Conservation (phyloP, 768 basidiomycete species). For the Leccinum boreale region DNA sequence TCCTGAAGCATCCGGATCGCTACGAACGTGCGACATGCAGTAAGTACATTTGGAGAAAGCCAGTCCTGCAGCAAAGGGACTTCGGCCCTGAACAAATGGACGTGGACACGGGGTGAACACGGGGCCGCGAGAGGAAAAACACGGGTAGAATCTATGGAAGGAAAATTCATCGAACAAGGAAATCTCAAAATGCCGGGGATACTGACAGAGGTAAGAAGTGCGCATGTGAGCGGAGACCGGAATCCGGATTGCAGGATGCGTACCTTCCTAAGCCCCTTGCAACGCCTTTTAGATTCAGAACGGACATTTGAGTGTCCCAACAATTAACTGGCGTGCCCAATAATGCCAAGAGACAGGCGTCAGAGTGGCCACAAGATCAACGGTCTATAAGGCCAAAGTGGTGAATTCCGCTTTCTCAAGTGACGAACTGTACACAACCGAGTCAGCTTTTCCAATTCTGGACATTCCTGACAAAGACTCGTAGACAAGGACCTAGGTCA, state of each 20-base stretch:
- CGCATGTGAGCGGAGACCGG: not conserved
- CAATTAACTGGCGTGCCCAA: not conserved
- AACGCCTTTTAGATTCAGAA: not conserved
- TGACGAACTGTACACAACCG: not conserved
- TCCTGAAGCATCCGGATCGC: not conserved
- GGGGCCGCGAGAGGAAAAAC: not conserved
- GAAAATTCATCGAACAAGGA: not conserved
- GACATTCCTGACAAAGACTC: not conserved
- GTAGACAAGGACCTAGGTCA: slow-evolving; percentile 25
- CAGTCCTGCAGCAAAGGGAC: not conserved
- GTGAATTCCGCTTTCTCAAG: slow-evolving; percentile 2
- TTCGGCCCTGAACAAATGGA: not conserved
- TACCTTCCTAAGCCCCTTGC: not conserved
- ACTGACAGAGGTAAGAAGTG: not conserved
- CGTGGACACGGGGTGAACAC: not conserved
- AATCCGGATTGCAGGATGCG: not conserved
- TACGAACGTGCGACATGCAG: slow-evolving; percentile 1
- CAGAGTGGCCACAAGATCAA: slow-evolving; percentile 8
- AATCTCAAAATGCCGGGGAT: not conserved
- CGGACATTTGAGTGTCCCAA: not conserved
- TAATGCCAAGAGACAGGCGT: slow-evolving; percentile 4
- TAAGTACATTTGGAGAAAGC: not conserved
- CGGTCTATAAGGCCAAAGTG: not conserved
- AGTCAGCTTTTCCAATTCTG: not conserved
- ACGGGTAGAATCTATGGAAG: not conserved